These are phyloP conservation scores for Tubosaeta sp. DNA, from an alignment of 768 basidiomycete species.

Conservation along the genomic window DNA sequence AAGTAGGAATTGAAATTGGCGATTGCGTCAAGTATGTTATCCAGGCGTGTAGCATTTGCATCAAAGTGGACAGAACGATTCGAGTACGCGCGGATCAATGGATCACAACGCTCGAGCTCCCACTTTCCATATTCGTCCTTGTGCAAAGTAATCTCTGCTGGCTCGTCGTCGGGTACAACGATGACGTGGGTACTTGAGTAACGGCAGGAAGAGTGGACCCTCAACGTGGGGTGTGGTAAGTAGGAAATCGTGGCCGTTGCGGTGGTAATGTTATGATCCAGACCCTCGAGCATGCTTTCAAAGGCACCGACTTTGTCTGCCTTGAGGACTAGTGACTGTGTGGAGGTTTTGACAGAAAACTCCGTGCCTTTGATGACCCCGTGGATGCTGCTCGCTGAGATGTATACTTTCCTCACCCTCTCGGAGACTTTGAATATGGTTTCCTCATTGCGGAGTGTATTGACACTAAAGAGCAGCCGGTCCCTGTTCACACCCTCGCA, in stretches of 20 bases:
- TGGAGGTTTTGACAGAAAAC: constrained; percentile 6
- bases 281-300: constrained; percentile 10
- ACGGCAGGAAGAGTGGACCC: constrained; percentile 1
- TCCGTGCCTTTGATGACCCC: constrained; percentile 13
- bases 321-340: constrained; percentile 5
- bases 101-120: constrained; percentile 16
- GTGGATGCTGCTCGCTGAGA: constrained; percentile 18
- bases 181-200: constrained; percentile 1
- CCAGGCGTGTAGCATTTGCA: background rate
- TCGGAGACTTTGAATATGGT: constrained; percentile 15
- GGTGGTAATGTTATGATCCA: background rate
- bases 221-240: constrained; percentile 11
- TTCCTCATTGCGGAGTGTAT: constrained; percentile 8
- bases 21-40: constrained; percentile 8
- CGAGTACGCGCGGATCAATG: constrained; percentile 8
- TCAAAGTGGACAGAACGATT: constrained; percentile 1
- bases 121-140: constrained; percentile 1
- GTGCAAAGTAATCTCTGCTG: constrained; percentile 7
- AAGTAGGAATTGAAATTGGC: constrained; percentile 20
- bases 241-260: constrained; percentile 9
- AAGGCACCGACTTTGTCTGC: constrained; percentile 14
- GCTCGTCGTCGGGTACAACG: constrained; percentile 6
- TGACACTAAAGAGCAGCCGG: constrained; percentile 18
- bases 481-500: constrained; percentile 16
- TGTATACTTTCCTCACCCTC: background rate